Percentiles rank a stretch among this genome's conserved stretches.
These are phyloP conservation scores for Debaryomyces maramus DNA, from an alignment of 805 yeast genomes.

Conservation along the genomic window DNA sequence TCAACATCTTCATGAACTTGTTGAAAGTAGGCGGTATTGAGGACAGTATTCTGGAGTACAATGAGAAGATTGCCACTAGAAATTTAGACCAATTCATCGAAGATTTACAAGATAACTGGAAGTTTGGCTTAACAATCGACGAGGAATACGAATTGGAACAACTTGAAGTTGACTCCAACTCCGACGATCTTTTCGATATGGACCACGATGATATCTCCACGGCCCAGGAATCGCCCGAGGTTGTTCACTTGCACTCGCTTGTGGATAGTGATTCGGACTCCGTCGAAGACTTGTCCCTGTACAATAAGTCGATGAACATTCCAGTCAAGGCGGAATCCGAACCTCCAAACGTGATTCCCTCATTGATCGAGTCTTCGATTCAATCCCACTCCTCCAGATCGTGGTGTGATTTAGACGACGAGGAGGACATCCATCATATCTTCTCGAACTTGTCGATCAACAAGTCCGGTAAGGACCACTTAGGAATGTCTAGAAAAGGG, in stretches of 20 bases:
- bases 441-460: conserved; percentile 2
- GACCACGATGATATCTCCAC: conserved; percentile 23
- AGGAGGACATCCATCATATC: conserved; percentile 13
- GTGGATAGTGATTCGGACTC: conserved; percentile 7
- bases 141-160: conserved; percentile 38
- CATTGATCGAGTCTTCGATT: conserved; percentile 32
- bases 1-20: conserved; percentile 40
- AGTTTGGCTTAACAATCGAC: conserved; percentile 46
- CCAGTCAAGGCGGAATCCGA: neutral
- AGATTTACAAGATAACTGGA: conserved; percentile 29
- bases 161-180: conserved; percentile 10
- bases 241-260: neutral
- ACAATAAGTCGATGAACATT: conserved; percentile 1
- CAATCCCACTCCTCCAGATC: conserved; percentile 25
- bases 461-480: neutral
- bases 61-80: conserved; percentile 28
- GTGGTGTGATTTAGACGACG: conserved; percentile 37
- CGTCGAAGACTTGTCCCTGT: conserved; percentile 5
- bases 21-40: conserved; percentile 39
- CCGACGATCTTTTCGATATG: conserved; percentile 34
- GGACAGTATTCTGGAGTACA: conserved; percentile 25
- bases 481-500: neutral
- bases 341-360: conserved; percentile 18
- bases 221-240: neutral
- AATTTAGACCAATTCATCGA: conserved; percentile 34